These are phyloP conservation scores for Monilinia vaccinii-corymbosi DNA, from an alignment of 2,329 filamentous ascomycete genomes.

Conservation along the genomic window DNA sequence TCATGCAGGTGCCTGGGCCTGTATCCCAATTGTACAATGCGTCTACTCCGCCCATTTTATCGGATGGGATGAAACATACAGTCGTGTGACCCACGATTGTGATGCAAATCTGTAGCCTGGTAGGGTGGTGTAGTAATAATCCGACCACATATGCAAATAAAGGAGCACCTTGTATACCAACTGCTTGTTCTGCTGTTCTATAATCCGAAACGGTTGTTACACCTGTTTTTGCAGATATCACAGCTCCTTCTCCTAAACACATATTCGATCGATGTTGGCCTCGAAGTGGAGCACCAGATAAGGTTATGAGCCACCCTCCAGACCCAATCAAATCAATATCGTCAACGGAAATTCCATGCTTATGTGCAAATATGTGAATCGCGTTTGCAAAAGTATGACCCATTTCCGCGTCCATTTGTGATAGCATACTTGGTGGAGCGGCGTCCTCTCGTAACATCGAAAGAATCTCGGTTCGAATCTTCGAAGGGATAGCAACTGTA, in stretches of 20 bases:
- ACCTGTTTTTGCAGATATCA: slow-evolving; percentile 30
- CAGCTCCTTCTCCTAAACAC: slow-evolving; percentile 29
- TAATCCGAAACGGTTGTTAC: slow-evolving; percentile 30
- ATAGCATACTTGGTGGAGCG: slow-evolving; percentile 28
- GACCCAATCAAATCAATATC: slow-evolving; percentile 28
- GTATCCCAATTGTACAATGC: slow-evolving; percentile 31
- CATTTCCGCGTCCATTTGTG: slow-evolving; percentile 29
- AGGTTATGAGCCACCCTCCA: slow-evolving; percentile 26
- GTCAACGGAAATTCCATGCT: slow-evolving; percentile 26
- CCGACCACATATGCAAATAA: slow-evolving; percentile 28
- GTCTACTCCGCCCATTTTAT: slow-evolving; percentile 27
- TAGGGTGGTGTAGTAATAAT: slow-evolving; percentile 27
- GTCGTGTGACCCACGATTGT: slow-evolving; percentile 28
- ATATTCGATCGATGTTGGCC: slow-evolving; percentile 29
- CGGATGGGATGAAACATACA: slow-evolving; percentile 27
- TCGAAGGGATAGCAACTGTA: slow-evolving; percentile 29
- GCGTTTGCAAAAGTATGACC: slow-evolving; percentile 29
- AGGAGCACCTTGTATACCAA: slow-evolving; percentile 29
- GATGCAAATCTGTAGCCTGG: slow-evolving; percentile 27
- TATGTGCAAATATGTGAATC: slow-evolving; percentile 27
- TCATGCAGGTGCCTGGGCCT: slow-evolving; percentile 27
- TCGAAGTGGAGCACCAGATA: slow-evolving; percentile 25
- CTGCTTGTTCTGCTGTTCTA: slow-evolving; percentile 29
- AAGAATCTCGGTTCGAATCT: slow-evolving; percentile 28
- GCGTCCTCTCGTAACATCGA: slow-evolving; percentile 28